Evolutionary conservation across 768 basidiomycete genomes (phyloP), one percentile per base, ranked within the genome.

Genomic region (Collybiopsis luxurians): DNA sequence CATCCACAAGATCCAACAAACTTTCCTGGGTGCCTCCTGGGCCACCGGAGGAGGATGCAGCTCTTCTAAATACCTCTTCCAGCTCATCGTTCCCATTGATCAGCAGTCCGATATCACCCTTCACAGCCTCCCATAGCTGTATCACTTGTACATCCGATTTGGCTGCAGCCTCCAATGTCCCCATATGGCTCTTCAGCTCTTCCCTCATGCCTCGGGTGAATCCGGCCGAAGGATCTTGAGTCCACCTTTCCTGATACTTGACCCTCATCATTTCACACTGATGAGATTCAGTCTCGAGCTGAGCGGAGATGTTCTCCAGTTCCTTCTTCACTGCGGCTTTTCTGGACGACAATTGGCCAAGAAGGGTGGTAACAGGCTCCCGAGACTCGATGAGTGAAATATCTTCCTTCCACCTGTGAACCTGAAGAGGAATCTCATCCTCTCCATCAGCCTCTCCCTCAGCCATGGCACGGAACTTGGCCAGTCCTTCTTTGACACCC

Each of bases 261-360:
- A 94, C 88, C 55, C 95, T 77, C 85, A 87, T 84, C 48, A 80
- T 76, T 71, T 99, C 96, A 71, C 95, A 98, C 46, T 95, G 93
- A 61, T 85, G 76, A 31, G 84, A 86, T 71, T 98, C 97, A 38
- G 74, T 72, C 15, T 97, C 95, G 39, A 99, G 73, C 47, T 93
- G 85, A 3, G 78, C 73, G 2, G 79, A 77, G 39, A 88, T 69
- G 21, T 71, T 67, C 9, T 91, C 84, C 42, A 99, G 75, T 40
- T 87, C 87, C 10, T 70, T 64, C 55, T 74, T 75, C 13, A 89
- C 88, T 13, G 66, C 69, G 15, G 74, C 77, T 65, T 87, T 90
- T 58, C 88, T 77, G 36, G 73, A 72, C 40, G 75, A 75, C 40
- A 95, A 73, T 60, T 86, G 79, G 9, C 67, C 66, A 63, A 95